phyloP scores from a whole-genome alignment of 768 basidiomycete species.

The Dentipellis sp. region DNA sequence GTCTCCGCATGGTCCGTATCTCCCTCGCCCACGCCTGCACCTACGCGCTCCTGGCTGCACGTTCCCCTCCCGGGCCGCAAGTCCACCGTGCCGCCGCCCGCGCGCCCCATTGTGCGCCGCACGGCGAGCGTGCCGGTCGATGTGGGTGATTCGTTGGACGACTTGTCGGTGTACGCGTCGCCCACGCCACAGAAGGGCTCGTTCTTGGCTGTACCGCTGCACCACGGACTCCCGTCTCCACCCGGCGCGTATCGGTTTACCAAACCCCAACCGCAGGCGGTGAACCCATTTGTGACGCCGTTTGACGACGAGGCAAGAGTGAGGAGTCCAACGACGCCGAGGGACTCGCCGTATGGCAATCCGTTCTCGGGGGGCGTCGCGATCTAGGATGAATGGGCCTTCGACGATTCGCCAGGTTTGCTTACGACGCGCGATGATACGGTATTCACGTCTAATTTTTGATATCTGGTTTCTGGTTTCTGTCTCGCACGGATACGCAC shows the following conservation, averaged over 20 bases:
- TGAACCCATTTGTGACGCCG: conserved; percentile 64
- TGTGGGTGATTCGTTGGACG: conserved; percentile 21
- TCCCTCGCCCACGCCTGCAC: conserved; percentile 24
- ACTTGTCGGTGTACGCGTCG: background rate
- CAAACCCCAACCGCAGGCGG: conserved; percentile 29
- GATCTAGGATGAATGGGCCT: background rate
- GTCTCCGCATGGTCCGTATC: conserved; percentile 25
- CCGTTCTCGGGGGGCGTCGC: background rate
- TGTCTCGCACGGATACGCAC: background rate
- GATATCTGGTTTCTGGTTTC: background rate
- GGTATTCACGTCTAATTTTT: background rate
- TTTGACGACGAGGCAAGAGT: conserved; percentile 56
- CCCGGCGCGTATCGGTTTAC: conserved; percentile 20
- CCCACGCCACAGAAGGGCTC: conserved; percentile 19
- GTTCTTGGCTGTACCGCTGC: conserved; percentile 9
- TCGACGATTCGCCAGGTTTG: too few species aligned
- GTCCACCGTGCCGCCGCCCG: conserved; percentile 8
- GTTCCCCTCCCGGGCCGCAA: background rate
- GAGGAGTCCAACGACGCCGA: background rate
- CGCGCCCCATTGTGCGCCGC: conserved; percentile 17
- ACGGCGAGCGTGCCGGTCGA: conserved; percentile 29
- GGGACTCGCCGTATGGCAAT: background rate
- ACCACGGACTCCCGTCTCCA: conserved; percentile 32
- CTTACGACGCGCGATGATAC: too few species aligned
- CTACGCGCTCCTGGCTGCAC: conserved; percentile 17